phyloP scores from a whole-genome alignment of 148 eudicot species.

The Persicaria maculosa region DNA sequence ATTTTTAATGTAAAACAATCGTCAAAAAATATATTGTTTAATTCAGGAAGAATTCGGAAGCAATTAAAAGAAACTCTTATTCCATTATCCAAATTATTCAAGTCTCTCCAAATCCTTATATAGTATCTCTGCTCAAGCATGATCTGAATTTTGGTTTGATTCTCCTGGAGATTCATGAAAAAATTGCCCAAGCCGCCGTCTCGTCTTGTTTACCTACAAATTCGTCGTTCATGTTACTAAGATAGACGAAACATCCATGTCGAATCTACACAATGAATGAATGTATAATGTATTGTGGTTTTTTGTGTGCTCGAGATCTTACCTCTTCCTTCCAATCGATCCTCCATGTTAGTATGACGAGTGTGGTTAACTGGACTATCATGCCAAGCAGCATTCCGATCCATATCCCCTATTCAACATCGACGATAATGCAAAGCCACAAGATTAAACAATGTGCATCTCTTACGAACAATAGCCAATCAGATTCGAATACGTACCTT shows the following conservation, averaged over 20 bases:
- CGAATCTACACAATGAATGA: background rate
- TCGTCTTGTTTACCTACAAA: slow-evolving; percentile 2
- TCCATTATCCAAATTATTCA: background rate
- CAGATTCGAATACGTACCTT: slow-evolving; percentile 15
- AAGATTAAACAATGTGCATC: background rate
- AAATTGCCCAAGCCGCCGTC: background rate
- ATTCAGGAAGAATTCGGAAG: no score
- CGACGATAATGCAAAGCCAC: background rate
- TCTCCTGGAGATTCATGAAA: background rate
- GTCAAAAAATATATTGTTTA: no score
- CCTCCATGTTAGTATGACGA: slow-evolving; percentile 2
- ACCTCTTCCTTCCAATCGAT: slow-evolving; percentile 11
- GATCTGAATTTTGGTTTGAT: background rate
- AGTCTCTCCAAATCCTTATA: background rate
- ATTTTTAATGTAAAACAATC: no score
- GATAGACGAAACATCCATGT: background rate
- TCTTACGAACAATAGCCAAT: no score
- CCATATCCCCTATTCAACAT: slow-evolving; percentile 11
- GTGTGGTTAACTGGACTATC: background rate
- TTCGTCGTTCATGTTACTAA: background rate
- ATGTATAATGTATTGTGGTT: no score
- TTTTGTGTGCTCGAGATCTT: background rate
- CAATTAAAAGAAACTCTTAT: no score
- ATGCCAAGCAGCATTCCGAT: slow-evolving; percentile 8
- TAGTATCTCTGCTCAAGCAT: background rate